Evolutionary conservation across 179 eudicot genomes (phyloP).

Genomic region (Nepenthes alata): DNA sequence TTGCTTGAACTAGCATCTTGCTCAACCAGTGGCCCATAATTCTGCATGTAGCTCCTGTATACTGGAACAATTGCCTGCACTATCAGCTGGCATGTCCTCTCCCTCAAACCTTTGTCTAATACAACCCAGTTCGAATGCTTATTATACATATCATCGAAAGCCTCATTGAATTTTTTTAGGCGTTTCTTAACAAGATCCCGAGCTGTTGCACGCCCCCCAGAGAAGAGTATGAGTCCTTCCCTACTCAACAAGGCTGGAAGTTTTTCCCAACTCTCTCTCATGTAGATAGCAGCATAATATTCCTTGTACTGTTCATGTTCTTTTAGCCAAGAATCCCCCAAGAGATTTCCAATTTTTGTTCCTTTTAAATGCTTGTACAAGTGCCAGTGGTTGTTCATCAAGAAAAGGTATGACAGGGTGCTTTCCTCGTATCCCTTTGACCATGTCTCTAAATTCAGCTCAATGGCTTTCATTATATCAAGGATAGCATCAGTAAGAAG

Average conservation of each 20-base stretch:
- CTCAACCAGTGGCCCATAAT: conserved; percentile 93
- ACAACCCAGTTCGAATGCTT: conserved; percentile 72
- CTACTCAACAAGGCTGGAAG: conserved; percentile 81
- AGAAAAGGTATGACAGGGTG: conserved; percentile 40
- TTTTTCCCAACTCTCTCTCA: conserved; percentile 86
- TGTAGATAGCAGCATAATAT: conserved; percentile 33
- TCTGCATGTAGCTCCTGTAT: conserved; percentile 96
- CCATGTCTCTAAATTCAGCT: conserved; percentile 76
- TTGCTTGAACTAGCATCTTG: conserved; percentile 82
- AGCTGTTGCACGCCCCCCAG: conserved; percentile 96
- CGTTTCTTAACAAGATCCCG: conserved; percentile 92
- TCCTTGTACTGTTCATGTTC: conserved; percentile 83
- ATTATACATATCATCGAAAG: conserved; percentile 69
- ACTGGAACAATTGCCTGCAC: conserved; percentile 88
- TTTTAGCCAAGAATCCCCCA: conserved; percentile 79
- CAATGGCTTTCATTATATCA: conserved; percentile 66
- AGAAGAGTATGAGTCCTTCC: conserved; percentile 88
- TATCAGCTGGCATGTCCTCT: conserved; percentile 63
- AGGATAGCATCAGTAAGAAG: conserved; percentile 65
- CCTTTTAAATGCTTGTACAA: conserved; percentile 75
- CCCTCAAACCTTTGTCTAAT: conserved; percentile 67
- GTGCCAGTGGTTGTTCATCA: conserved; percentile 98
- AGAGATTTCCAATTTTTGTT: conserved; percentile 58
- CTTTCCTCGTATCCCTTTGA: conserved; percentile 65
- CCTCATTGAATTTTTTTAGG: conserved; percentile 73